phyloP scores from a whole-genome alignment of 2,329 filamentous ascomycete species.

The Xylariaceae sp. region DNA sequence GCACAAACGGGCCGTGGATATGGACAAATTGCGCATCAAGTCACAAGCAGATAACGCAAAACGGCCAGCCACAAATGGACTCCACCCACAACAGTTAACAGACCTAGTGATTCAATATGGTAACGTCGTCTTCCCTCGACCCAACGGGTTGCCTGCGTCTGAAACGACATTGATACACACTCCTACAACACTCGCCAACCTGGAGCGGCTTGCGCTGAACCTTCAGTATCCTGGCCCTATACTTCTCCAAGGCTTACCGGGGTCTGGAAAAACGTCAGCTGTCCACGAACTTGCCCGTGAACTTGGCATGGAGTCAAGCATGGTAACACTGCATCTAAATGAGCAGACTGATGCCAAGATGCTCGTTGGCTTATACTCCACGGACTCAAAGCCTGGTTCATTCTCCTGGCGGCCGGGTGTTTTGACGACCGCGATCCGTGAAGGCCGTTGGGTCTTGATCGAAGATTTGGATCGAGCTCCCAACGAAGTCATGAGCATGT shows the following conservation, averaged over 20 bases:
- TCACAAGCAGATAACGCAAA: slow-evolving; percentile 27
- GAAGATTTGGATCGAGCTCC: slow-evolving; percentile 95
- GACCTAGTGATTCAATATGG: slow-evolving; percentile 63
- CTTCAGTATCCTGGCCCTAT: slow-evolving; percentile 70
- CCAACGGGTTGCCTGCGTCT: slow-evolving; percentile 46
- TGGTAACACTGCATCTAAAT: slow-evolving; percentile 94
- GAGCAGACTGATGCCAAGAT: slow-evolving; percentile 98
- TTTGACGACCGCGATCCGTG: slow-evolving; percentile 86
- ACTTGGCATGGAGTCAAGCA: slow-evolving; percentile 73
- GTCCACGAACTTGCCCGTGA: slow-evolving; percentile 78
- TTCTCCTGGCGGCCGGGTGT: slow-evolving; percentile 93
- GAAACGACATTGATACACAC: slow-evolving; percentile 64
- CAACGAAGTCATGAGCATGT: slow-evolving; percentile 88
- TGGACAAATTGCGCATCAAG: slow-evolving; percentile 42
- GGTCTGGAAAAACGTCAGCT: slow-evolving; percentile 86
- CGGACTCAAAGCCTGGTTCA: slow-evolving; percentile 79
- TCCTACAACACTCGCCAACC: slow-evolving; percentile 68
- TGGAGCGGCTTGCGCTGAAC: slow-evolving; percentile 64
- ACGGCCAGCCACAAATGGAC: slow-evolving; percentile 16
- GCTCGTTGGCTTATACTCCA: slow-evolving; percentile 90
- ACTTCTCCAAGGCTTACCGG: slow-evolving; percentile 77
- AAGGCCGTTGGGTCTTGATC: slow-evolving; percentile 95
- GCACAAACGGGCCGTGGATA: slow-evolving; percentile 49
- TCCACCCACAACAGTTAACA: slow-evolving; percentile 49
- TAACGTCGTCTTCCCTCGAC: slow-evolving; percentile 64